phyloP scores from a whole-genome alignment of 2,329 filamentous ascomycete species.

The Dactylellina cionopaga region DNA sequence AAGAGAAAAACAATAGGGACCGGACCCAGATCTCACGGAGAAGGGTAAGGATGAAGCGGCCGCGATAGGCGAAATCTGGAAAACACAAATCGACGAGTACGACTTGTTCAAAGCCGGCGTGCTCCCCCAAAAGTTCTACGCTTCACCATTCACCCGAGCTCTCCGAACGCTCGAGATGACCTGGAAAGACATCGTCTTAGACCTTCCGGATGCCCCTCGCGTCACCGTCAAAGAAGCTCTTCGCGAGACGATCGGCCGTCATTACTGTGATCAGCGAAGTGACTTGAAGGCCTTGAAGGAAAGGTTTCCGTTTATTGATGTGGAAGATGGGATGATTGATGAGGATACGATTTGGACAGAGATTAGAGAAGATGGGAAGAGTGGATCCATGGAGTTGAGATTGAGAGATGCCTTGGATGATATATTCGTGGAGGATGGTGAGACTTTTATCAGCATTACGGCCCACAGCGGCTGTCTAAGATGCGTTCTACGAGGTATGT shows the following conservation, averaged over 20 bases:
- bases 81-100: conserved; percentile 65
- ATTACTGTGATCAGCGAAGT: conserved; percentile 73
- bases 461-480: conserved; percentile 66
- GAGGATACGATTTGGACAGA: conserved; percentile 67
- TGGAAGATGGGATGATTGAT: conserved; percentile 73
- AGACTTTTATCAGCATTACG: conserved; percentile 70
- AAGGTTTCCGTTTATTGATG: conserved; percentile 66
- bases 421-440: conserved; percentile 66
- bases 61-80: conserved; percentile 71
- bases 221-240: conserved; percentile 58
- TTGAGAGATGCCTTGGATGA: conserved; percentile 67
- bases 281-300: conserved; percentile 63
- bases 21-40: conserved; percentile 67
- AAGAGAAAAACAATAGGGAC: conserved; percentile 12
- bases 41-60: conserved; percentile 69
- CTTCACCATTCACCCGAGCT: conserved; percentile 69
- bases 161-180: conserved; percentile 72
- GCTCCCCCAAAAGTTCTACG: conserved; percentile 72
- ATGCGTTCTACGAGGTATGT: conserved; percentile 52
- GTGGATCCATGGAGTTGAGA: conserved; percentile 65
- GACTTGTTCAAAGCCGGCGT: conserved; percentile 64
- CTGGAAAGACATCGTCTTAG: conserved; percentile 68
- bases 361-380: conserved; percentile 63
- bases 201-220: conserved; percentile 63
- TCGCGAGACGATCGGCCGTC: conserved; percentile 73